These are phyloP conservation scores for Ambrosia hybrid DNA, from an alignment of 140 eudicot genomes.

Conservation along the genomic window DNA sequence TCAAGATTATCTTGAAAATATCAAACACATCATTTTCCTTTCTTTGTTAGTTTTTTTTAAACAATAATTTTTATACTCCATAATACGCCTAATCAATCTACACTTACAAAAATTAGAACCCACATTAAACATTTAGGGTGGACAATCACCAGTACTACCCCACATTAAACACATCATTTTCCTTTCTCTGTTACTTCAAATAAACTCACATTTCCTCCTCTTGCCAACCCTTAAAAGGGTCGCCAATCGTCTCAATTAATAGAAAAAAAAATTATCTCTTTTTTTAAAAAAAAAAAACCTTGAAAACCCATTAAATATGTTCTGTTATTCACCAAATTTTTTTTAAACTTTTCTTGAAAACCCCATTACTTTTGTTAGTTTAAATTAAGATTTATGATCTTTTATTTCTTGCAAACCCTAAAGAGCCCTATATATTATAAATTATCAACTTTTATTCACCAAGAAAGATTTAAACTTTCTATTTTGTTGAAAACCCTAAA, in stretches of 20 bases:
- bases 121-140: too few species aligned
- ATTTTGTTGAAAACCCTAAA: slow-evolving; percentile 25
- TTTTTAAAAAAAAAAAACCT: not conserved
- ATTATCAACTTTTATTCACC: not conserved
- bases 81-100: not conserved
- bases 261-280: too few species aligned
- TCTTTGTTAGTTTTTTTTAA: not conserved
- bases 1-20: not conserved
- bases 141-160: too few species aligned
- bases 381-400: not conserved
- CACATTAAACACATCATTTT: too few species aligned
- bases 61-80: not conserved
- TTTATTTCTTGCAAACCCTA: slow-evolving; percentile 21
- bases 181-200: not conserved
- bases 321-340: not conserved
- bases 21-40: not conserved
- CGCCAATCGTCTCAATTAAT: too few species aligned
- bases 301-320: not conserved
- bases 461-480: slow-evolving; percentile 17
- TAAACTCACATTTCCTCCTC: not conserved
- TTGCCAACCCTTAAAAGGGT: not conserved
- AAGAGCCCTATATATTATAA: not conserved
- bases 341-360: not conserved
- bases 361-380: not conserved
- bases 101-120: too few species aligned